Evolutionary conservation across 2,329 filamentous ascomycete genomes (phyloP).

Genomic region (Paramyrothecium roridum): DNA sequence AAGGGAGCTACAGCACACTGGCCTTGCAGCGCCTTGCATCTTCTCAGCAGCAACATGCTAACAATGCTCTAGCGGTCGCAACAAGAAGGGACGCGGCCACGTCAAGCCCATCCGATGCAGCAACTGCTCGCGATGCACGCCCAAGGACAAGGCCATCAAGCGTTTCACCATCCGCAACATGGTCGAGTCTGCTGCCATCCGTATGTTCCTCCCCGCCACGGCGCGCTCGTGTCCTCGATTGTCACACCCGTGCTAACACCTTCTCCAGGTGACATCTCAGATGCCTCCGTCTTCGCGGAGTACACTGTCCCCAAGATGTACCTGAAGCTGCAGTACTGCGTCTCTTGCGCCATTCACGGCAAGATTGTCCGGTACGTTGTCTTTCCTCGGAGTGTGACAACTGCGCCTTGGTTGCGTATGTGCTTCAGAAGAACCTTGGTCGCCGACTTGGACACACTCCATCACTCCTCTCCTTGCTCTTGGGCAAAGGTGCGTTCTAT

Average conservation of each 20-base stretch:
- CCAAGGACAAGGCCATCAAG: conserved; percentile 99
- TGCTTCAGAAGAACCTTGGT: conserved; percentile 61
- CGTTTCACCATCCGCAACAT: conserved; percentile 99
- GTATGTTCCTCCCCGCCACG: conserved; percentile 57
- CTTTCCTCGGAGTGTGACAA: conserved; percentile 57
- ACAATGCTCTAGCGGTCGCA: conserved; percentile 71
- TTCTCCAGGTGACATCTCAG: conserved; percentile 92
- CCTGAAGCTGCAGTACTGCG: conserved; percentile 99
- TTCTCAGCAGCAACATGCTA: conserved; percentile 9
- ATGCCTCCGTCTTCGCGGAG: conserved; percentile 98
- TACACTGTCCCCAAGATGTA: conserved; percentile 99
- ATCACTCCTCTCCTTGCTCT: conserved; percentile 11
- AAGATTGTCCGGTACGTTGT: conserved; percentile 99
- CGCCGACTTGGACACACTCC: conserved; percentile 38
- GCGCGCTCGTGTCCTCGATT: not conserved
- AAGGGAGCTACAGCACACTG: not conserved
- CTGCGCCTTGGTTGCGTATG: conserved; percentile 45
- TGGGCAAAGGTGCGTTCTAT: conserved; percentile 20
- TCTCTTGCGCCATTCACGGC: conserved; percentile 99
- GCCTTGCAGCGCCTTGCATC: not conserved
- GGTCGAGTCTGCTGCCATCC: conserved; percentile 99
- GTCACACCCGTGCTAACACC: conserved; percentile 6
- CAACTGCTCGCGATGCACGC: conserved; percentile 79
- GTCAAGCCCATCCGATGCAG: conserved; percentile 93
- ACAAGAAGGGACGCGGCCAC: conserved; percentile 99